Base-by-base conservation (phyloP, 768 basidiomycete species). In the Boletellus ananiceps region DNA sequence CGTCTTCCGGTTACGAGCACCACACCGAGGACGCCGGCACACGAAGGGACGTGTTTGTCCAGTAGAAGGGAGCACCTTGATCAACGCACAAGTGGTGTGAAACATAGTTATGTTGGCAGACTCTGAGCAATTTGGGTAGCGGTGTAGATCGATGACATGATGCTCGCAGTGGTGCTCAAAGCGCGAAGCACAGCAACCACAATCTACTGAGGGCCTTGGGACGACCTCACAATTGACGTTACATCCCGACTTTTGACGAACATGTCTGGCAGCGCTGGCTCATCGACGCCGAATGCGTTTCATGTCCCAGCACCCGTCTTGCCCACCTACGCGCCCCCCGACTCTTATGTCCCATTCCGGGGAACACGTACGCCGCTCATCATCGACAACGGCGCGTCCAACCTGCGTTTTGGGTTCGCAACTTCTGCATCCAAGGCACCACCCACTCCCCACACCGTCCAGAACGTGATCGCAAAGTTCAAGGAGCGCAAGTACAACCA, bases 371-470 rank as follows among this genome's bases (percentile, higher is more conserved):
- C 79, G 0, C 87, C 91, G 0, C 79, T 94, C 51, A 76, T 92
- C 57, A 87, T 94, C 58, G 93, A 95, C 76, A 93, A 94, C 58
- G 93, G 93, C 52, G 82, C 93, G 7, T 88, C 85, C 27, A 79
- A 71, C 42, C 72, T 94, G 35, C 81, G 91, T 44, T 95, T 87
- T 69, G 93, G 92, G 13, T 95, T 92, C 68, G 81, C 84, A 21
- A 81, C 78, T 4, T 79, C 78, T 3, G 35, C 68, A 19, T 46
- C 52, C 39, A 50, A 29, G 32, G 2, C 40, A 7, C 21, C 18
- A 6, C 35, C 29, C 3, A 63, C 64, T 0, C 90, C 91, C 0
- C 80, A 76, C 33, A 70, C 75, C 14, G 80, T 80, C 31, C 73
- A 80, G 2, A 94, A 93, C 58, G 78, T 85, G 37, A 74, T 93